These are phyloP conservation scores for Suillus variegatus DNA, from an alignment of 768 basidiomycete genomes.

Conservation along the genomic window DNA sequence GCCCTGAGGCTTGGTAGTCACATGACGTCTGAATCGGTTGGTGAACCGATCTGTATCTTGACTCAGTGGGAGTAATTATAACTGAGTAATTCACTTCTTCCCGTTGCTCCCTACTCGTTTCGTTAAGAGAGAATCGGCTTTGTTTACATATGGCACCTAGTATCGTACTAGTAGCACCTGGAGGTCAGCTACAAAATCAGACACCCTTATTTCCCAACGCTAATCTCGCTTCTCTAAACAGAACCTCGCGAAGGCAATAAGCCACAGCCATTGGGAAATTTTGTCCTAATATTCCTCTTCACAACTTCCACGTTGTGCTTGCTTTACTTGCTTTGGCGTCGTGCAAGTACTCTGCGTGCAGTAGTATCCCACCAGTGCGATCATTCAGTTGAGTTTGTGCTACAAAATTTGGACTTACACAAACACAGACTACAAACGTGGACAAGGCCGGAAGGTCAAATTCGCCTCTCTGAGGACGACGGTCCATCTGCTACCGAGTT, in stretches of 20 bases:
- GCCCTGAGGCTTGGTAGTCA: neutral
- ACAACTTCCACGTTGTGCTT: conserved; percentile 58
- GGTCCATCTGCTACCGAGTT: conserved; percentile 72
- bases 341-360: conserved; percentile 53
- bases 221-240: conserved; percentile 25
- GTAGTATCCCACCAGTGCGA: conserved; percentile 64
- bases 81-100: neutral
- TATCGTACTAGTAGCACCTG: conserved; percentile 12
- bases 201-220: neutral
- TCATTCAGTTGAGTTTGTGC: neutral
- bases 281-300: conserved; percentile 53
- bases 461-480: conserved; percentile 71
- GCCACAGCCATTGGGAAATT: conserved; percentile 64
- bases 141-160: conserved; percentile 22
- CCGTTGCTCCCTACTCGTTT: neutral
- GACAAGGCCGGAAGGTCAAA: conserved; percentile 52
- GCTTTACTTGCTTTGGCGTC: conserved; percentile 64
- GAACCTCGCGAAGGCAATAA: conserved; percentile 62
- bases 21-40: neutral
- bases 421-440: conserved; percentile 56
- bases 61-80: neutral
- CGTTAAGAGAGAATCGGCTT: neutral
- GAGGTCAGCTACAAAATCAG: conserved; percentile 19
- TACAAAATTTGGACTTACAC: conserved; percentile 4
- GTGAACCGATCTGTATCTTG: no score